Base-by-base conservation (phyloP, 2,329 filamentous ascomycete genomes). In the Beauveria asiatica region DNA sequence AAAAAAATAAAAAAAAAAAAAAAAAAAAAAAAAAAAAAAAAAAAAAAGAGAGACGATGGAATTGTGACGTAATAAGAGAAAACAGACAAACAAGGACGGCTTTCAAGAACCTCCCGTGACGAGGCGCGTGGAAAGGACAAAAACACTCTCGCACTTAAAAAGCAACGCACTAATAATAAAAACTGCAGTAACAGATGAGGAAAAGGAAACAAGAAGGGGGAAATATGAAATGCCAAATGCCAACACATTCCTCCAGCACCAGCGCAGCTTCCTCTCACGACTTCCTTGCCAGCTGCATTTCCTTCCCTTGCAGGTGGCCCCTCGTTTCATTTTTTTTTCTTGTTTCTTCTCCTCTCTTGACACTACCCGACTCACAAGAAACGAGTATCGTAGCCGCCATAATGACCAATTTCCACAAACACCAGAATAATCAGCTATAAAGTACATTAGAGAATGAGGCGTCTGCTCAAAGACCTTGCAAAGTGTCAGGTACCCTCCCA, bases 341-440 rank as follows among this genome's bases (percentile, higher is more conserved):
- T 27, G 27, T 21, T 25, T 8, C 19, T 27, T 59, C 9, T 45
- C 48, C 25, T 49, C 46, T 30, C 48, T 49, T 16, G 48, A 33
- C 60, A 48, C 49, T 42, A 9, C 11, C 23, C 9, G 46, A 17
- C 25, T 30, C 25, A 11, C 6, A 50, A 61, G 53, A n/a, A 49
- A 39, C n/a, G 5, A 61, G 37, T 17, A 59, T 33, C 56, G 46
- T 44, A 45, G 44, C 44, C 37, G 44, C 41, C 59, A 52, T 49
- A 58, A 25, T 60, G 50, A 23, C 61, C 56, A 45, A n/a, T 58
- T 51, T 44, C 56, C 56, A 52, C 48, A 55, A 55, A 61, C 52
- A 57, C 61, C 59, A 16, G 62, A 63, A 63, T 55, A 62, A 63
- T 60, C 50, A 56, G 17, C 62, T 57, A 52, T 67, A 65, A 64